Evolutionary conservation across 495 filamentous ascomycete species (phyloP).

Genomic region (Aspergillus steynii): DNA sequence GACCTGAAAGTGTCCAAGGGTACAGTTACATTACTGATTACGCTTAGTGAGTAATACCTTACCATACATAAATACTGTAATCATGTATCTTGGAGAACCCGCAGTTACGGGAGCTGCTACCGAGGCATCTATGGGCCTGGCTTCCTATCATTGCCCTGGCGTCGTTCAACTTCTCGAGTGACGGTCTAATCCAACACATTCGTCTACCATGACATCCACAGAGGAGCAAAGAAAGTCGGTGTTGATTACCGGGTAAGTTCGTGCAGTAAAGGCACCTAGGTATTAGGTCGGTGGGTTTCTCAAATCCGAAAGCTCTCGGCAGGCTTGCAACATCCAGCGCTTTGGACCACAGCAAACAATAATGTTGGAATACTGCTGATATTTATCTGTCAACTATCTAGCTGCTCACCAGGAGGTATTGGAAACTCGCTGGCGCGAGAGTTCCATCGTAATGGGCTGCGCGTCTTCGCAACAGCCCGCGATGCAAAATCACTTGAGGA

Average conservation of each 20-base stretch:
- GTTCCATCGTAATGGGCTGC: slow-evolving; percentile 51
- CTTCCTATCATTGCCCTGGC: too few species aligned
- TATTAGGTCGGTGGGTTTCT: too few species aligned
- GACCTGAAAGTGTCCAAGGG: too few species aligned
- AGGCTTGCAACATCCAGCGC: not conserved
- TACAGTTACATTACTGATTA: too few species aligned
- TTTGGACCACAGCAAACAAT: not conserved
- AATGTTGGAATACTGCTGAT: not conserved
- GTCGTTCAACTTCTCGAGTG: not conserved
- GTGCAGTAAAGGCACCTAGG: not conserved
- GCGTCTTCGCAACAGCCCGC: slow-evolving; percentile 60
- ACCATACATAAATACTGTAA: too few species aligned
- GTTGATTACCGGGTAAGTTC: slow-evolving; percentile 47
- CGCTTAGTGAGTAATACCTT: too few species aligned
- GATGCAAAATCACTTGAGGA: slow-evolving; percentile 48
- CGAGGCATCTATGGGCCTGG: too few species aligned
- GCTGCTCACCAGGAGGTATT: slow-evolving; percentile 59
- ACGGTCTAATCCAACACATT: not conserved
- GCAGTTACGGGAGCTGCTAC: too few species aligned
- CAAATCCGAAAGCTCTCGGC: not conserved
- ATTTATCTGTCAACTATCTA: slow-evolving; percentile 18
- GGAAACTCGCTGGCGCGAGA: slow-evolving; percentile 58
- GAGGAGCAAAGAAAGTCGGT: slow-evolving; percentile 43
- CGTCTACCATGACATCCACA: slow-evolving; percentile 20
- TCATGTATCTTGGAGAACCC: too few species aligned